Percentiles rank a stretch among this genome's conserved stretches.
phyloP scores from a whole-genome alignment of 2,329 filamentous ascomycete genomes.

The Colletotrichum lindemuthianum region DNA sequence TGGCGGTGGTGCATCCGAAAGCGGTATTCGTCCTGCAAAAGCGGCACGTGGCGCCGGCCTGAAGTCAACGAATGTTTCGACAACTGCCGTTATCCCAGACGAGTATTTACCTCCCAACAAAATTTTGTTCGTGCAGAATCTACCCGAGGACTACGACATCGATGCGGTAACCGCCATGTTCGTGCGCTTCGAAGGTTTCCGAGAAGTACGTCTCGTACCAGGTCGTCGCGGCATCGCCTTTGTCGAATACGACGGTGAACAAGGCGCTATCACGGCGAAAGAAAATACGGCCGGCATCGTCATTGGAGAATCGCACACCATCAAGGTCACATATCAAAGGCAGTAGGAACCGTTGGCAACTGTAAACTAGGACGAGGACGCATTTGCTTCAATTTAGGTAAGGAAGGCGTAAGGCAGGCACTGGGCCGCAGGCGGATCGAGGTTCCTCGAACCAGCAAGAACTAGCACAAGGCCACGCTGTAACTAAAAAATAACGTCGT shows the following conservation, averaged over 20 bases:
- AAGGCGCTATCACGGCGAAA: conserved; percentile 91
- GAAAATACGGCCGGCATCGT: conserved; percentile 90
- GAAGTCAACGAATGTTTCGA: conserved; percentile 77
- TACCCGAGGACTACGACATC: conserved; percentile 87
- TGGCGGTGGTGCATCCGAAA: conserved; percentile 54
- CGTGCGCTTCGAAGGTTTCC: conserved; percentile 90
- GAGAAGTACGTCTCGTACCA: conserved; percentile 89
- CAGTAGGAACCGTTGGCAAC: conserved; percentile 63
- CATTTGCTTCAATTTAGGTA: too few relatives aligned
- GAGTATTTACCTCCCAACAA: conserved; percentile 98
- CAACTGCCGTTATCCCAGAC: conserved; percentile 85
- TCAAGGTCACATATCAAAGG: conserved; percentile 97
- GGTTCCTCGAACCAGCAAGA: not conserved
- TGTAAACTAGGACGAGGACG: not conserved
- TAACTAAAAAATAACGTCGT: conserved; percentile 83
- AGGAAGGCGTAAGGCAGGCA: too few relatives aligned
- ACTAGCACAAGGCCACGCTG: not conserved
- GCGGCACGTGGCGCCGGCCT: conserved; percentile 76
- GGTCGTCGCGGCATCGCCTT: conserved; percentile 91
- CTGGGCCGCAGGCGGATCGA: too few relatives aligned
- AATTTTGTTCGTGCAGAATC: conserved; percentile 91
- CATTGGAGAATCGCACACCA: conserved; percentile 74
- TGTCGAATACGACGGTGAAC: conserved; percentile 93
- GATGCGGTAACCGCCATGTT: conserved; percentile 85
- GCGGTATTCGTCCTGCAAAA: conserved; percentile 68